Percentiles rank a stretch among this genome's conserved stretches.
Conservation (phyloP, 2,329 filamentous ascomycete species). For the Botrytis paeoniae region DNA sequence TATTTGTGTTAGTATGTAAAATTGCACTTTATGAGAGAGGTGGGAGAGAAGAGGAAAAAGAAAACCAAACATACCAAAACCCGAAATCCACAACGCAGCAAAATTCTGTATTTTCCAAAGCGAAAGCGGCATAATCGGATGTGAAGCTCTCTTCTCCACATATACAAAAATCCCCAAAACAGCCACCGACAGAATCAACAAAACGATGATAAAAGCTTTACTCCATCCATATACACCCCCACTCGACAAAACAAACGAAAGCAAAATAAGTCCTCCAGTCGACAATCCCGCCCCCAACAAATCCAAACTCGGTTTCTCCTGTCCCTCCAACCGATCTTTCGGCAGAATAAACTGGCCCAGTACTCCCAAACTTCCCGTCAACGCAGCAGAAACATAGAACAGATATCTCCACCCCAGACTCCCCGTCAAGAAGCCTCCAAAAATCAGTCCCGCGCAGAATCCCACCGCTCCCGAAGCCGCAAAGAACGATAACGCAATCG, state of each 20-base stretch:
- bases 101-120: slow-evolving; percentile 48
- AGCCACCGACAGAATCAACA: slow-evolving; percentile 41
- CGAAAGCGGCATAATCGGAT: slow-evolving; percentile 46
- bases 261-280: slow-evolving; percentile 43
- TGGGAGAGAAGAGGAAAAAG: background rate
- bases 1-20: background rate
- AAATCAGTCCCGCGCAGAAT: slow-evolving; percentile 42
- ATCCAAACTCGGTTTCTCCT: slow-evolving; percentile 41
- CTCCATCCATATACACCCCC: slow-evolving; percentile 47
- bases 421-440: slow-evolving; percentile 42
- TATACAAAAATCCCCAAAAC: slow-evolving; percentile 42
- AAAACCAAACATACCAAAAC: slow-evolving; percentile 38
- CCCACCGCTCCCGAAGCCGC: slow-evolving; percentile 42
- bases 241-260: slow-evolving; percentile 46
- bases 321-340: slow-evolving; percentile 39
- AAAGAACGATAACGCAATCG: slow-evolving; percentile 42
- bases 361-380: slow-evolving; percentile 37
- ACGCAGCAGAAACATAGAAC: slow-evolving; percentile 40
- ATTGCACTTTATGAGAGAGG: too few relatives aligned
- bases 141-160: slow-evolving; percentile 44
- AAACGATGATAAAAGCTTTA: slow-evolving; percentile 45
- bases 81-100: slow-evolving; percentile 45
- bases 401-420: slow-evolving; percentile 42
- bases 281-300: slow-evolving; percentile 44
- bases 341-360: slow-evolving; percentile 41